Conservation (phyloP, 2,329 filamentous ascomycete species). For the Didymella glomerata region DNA sequence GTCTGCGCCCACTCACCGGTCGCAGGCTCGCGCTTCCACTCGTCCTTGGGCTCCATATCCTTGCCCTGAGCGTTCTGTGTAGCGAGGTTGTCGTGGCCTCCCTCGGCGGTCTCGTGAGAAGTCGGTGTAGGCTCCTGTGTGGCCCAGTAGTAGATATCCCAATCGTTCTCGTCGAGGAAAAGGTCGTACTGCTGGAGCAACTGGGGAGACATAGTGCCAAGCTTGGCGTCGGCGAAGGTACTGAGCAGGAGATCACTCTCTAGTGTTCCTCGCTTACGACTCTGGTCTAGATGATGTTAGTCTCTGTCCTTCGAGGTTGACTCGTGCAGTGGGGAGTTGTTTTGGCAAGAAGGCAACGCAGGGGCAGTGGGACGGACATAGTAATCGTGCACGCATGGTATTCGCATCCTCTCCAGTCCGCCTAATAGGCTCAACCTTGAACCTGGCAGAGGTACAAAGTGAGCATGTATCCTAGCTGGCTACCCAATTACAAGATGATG, state of each 20-base stretch:
- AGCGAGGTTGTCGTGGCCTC: slow-evolving; percentile 56
- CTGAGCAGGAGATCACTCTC: slow-evolving; percentile 96
- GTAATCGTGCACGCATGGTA: slow-evolving; percentile 88
- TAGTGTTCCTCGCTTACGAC: slow-evolving; percentile 92
- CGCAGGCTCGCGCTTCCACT: slow-evolving; percentile 61
- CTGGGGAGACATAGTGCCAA: slow-evolving; percentile 73
- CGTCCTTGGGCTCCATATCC: slow-evolving; percentile 54
- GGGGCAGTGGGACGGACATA: slow-evolving; percentile 62
- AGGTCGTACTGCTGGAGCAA: slow-evolving; percentile 86
- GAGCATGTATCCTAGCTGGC: slow-evolving; percentile 72
- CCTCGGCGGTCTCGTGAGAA: slow-evolving; percentile 65
- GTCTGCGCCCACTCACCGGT: slow-evolving; percentile 96
- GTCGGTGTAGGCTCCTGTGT: slow-evolving; percentile 78
- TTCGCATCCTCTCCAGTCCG: slow-evolving; percentile 81
- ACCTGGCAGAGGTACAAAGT: slow-evolving; percentile 65
- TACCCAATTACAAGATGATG: slow-evolving; percentile 70
- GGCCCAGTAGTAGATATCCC: slow-evolving; percentile 99
- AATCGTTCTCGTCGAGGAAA: slow-evolving; percentile 98
- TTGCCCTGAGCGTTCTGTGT: slow-evolving; percentile 57
- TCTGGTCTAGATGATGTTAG: slow-evolving; percentile 74
- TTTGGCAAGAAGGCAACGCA: slow-evolving; percentile 7
- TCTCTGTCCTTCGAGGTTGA: background rate
- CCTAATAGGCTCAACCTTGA: slow-evolving; percentile 89
- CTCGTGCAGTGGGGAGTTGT: background rate
- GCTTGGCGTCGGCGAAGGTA: slow-evolving; percentile 86